These are phyloP conservation scores for Aurifilum marmelostoma DNA, from an alignment of 2,329 filamentous ascomycete genomes.

Conservation along the genomic window DNA sequence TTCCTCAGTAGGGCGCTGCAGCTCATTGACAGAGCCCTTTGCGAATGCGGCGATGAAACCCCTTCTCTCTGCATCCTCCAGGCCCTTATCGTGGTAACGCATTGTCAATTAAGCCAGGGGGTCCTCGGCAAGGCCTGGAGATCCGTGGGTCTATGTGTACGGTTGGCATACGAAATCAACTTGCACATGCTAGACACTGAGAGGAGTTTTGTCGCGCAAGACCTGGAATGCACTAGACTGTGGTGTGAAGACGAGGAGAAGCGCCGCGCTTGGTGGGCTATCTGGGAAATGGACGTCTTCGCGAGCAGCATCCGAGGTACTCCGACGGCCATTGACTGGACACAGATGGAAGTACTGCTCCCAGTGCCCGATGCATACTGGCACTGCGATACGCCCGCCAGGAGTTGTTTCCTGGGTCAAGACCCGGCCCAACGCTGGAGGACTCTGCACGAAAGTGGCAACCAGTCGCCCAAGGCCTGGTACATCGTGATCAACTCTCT, in stretches of 20 bases:
- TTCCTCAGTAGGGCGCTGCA: neutral
- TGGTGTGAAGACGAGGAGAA: neutral
- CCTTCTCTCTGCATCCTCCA: neutral
- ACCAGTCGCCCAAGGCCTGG: neutral
- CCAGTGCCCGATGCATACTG: neutral
- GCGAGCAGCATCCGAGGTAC: neutral
- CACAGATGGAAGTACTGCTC: neutral
- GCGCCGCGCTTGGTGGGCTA: neutral
- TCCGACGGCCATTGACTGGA: neutral
- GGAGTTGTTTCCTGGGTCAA: neutral
- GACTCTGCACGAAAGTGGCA: neutral
- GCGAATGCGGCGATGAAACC: neutral
- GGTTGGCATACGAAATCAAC: neutral
- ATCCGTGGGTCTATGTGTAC: neutral
- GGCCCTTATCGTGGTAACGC: neutral
- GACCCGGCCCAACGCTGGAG: neutral
- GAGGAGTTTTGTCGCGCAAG: neutral
- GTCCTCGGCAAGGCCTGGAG: neutral
- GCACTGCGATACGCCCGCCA: neutral
- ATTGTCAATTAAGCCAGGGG: neutral
- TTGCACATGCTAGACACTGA: neutral
- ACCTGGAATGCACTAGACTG: neutral
- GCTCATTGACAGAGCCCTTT: neutral
- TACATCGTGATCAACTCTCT: neutral
- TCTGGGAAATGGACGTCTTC: neutral